Base-by-base conservation (phyloP, 2,329 filamentous ascomycete species). In the Phaeosphaeriaceae sp. region DNA sequence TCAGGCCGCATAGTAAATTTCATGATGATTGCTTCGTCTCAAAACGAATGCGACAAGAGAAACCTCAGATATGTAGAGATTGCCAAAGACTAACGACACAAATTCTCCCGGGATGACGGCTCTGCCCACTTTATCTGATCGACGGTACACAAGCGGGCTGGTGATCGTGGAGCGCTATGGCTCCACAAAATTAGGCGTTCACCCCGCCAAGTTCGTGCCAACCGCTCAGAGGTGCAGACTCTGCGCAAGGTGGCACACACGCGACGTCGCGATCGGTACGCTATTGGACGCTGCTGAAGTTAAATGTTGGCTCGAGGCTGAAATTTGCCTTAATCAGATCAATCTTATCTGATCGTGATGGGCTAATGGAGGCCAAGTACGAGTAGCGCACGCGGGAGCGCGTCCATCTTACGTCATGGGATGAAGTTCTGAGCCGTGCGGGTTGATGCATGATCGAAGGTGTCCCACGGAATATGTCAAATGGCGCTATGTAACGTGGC, bases 291-390 rank as follows among this genome's bases (percentile, higher is more conserved):
- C 21, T 9, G 19, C 3, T 21, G n/a, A 7, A 13, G 42, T 15
- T 3, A 10, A 45, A 45, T 9, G 42, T 45, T 45, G n/a, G 19
- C 42, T 45, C n/a, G n/a, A 45, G 42, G 19, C 19, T 45, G 19
- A 17, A 15, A 13, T 36, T 11, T 15, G 31, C 31, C 31, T 13
- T 36, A 49, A 57, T 51, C 44, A 53, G 48, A 11, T 22, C 42
- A 25, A 63, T 63, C 58, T 63, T 53, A 63, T 63, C 61, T 50
- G 61, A 61, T 58, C 22, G 17, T 44, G 41, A n/a, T 44, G n/a
- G 7, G n/a, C 41, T 36, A 11, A 11, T 36, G 31, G 13, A 15
- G 31, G 25, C 4, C 25, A 4, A 27, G 25, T 27, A 27, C 25
- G 25, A 27, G 25, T 27, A 27, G 25, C 25, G 25, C 25, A 9